A percentile compares a stretch with the other conserved stretches of the same genome.
Conservation (phyloP, 176 grass and related monocot species). For the Poa pratensis region DNA sequence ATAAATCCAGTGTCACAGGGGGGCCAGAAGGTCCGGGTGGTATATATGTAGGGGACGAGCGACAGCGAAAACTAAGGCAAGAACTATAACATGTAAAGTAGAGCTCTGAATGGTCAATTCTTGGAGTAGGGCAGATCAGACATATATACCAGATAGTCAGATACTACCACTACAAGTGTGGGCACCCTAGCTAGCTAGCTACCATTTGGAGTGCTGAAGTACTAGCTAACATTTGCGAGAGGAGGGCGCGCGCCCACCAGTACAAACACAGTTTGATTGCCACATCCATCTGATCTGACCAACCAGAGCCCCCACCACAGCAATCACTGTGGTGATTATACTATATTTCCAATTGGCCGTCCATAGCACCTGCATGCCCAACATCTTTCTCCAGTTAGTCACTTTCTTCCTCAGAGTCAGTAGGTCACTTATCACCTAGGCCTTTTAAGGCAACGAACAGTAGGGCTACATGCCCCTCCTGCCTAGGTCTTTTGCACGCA, state of each 20-base stretch:
- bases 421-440: slow-evolving; percentile 27
- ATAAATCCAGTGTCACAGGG: not conserved
- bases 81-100: slow-evolving; percentile 47
- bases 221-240: not conserved
- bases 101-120: slow-evolving; percentile 59
- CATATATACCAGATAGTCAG: not conserved
- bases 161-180: slow-evolving; percentile 32
- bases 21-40: not conserved
- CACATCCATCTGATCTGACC: slow-evolving; percentile 38
- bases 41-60: not conserved
- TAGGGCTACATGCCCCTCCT: slow-evolving; percentile 30
- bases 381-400: slow-evolving; percentile 67
- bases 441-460: slow-evolving; percentile 41
- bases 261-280: slow-evolving; percentile 40
- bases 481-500: not conserved
- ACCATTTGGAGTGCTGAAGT: too few relatives aligned
- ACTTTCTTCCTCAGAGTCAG: slow-evolving; percentile 54
- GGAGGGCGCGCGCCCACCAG: not conserved
- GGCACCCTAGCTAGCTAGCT: slow-evolving; percentile 3
- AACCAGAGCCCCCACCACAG: slow-evolving; percentile 23
- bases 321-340: slow-evolving; percentile 63
- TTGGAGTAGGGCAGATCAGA: not conserved
- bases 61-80: not conserved
- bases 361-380: slow-evolving; percentile 49
- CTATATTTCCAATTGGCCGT: slow-evolving; percentile 8